These are phyloP conservation scores for Eucalyptus melliodora DNA, from an alignment of 345 rosid genomes.

Conservation along the genomic window DNA sequence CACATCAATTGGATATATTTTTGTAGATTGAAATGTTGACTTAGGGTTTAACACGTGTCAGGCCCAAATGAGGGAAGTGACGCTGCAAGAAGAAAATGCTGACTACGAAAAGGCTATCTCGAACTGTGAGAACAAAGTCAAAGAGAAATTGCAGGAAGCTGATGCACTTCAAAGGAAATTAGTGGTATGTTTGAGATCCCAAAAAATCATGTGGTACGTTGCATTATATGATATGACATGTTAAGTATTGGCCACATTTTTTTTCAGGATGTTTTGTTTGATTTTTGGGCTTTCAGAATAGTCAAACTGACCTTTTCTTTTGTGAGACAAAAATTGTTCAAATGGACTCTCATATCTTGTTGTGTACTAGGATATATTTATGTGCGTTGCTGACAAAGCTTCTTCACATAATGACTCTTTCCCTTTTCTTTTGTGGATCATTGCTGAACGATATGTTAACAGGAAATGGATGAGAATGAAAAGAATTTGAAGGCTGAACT, in stretches of 20 bases:
- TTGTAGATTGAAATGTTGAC: neutral
- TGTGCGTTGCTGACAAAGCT: neutral
- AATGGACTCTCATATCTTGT: neutral
- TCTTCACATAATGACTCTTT: neutral
- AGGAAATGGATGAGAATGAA: constrained; percentile 72
- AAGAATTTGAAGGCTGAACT: constrained; percentile 33
- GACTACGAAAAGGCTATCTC: constrained; percentile 74
- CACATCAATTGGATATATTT: neutral
- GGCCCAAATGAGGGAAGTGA: constrained; percentile 65
- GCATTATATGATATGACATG: neutral
- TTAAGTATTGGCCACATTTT: neutral
- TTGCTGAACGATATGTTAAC: neutral
- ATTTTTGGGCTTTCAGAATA: neutral
- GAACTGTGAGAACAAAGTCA: constrained; percentile 52
- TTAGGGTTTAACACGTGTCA: neutral
- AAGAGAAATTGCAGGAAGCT: constrained; percentile 62
- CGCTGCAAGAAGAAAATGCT: constrained; percentile 58
- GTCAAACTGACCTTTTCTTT: neutral
- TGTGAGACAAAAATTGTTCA: neutral
- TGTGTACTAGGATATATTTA: neutral
- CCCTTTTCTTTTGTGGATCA: neutral
- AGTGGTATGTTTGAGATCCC: constrained; percentile 32
- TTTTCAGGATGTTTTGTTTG: neutral
- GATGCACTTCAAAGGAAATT: constrained; percentile 37
- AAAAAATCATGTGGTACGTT: neutral